Percentiles rank a stretch among this genome's conserved stretches.
phyloP scores from a whole-genome alignment of 805 yeast species.

The Debaryomyces maramus region DNA sequence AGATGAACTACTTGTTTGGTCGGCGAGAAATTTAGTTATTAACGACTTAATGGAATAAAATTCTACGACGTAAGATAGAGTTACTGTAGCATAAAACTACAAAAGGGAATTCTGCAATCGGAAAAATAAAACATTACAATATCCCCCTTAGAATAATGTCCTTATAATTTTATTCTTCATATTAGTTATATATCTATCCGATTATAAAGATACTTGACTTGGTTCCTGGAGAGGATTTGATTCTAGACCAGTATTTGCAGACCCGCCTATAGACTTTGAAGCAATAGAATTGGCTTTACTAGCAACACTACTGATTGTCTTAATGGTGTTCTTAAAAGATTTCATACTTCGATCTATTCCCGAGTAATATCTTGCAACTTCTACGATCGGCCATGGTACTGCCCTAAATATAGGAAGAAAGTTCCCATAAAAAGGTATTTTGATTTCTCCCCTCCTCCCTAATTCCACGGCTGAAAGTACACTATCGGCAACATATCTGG shows the following conservation, averaged over 20 bases:
- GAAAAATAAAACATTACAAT: no score
- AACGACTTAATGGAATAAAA: constrained; percentile 1
- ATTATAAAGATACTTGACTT: no score
- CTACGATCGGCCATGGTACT: constrained; percentile 69
- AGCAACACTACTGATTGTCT: constrained; percentile 10
- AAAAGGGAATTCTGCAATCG: no score
- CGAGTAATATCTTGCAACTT: constrained; percentile 53
- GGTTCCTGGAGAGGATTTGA: background rate
- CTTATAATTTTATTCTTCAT: no score
- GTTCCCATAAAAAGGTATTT: constrained; percentile 74
- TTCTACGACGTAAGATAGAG: no score
- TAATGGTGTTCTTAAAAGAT: constrained; percentile 16
- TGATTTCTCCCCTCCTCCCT: constrained; percentile 69
- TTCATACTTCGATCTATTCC: constrained; percentile 64
- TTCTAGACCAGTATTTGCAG: no score
- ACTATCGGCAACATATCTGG: constrained; percentile 58
- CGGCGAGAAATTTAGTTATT: constrained; percentile 5
- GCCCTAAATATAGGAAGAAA: constrained; percentile 70
- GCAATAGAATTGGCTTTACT: constrained; percentile 14
- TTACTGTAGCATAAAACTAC: no score
- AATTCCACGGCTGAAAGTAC: constrained; percentile 55
- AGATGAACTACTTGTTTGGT: constrained; percentile 8
- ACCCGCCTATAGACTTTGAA: constrained; percentile 1
- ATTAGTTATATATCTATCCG: no score
- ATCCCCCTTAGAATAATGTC: no score